These are phyloP conservation scores for Phallus indusiatus DNA, from an alignment of 768 basidiomycete species.

Conservation along the genomic window DNA sequence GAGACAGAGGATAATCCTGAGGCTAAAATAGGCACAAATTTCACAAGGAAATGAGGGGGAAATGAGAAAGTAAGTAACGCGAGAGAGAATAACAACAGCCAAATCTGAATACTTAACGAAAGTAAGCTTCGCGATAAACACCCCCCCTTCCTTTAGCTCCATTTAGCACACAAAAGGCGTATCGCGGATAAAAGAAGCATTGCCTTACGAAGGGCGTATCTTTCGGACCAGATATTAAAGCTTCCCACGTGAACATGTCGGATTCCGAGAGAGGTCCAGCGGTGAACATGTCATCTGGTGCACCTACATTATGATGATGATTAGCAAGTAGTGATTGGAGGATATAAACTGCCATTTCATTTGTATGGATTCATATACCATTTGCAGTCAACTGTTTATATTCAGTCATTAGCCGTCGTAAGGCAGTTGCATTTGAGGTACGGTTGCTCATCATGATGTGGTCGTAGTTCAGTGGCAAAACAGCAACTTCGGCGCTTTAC, in stretches of 20 bases:
- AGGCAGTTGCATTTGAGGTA: slow-evolving; percentile 49
- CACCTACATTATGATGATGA: slow-evolving; percentile 34
- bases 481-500: background rate
- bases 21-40: slow-evolving; percentile 39
- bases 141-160: slow-evolving; percentile 71
- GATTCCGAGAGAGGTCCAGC: slow-evolving; percentile 87
- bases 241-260: slow-evolving; percentile 96
- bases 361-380: slow-evolving; percentile 33
- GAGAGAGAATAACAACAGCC: background rate
- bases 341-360: background rate
- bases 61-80: no score
- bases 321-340: background rate
- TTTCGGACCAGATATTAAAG: slow-evolving; percentile 86
- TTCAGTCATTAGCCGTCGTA: slow-evolving; percentile 86
- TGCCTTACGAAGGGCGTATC: slow-evolving; percentile 83
- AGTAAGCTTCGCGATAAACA: slow-evolving; percentile 79
- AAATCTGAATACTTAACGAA: slow-evolving; percentile 46
- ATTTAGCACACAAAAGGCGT: background rate
- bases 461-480: background rate
- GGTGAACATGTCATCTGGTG: slow-evolving; percentile 94
- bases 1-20: slow-evolving; percentile 89
- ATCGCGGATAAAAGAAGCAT: background rate
- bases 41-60: slow-evolving; percentile 7
- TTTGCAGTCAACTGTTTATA: slow-evolving; percentile 79
- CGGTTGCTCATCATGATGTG: slow-evolving; percentile 5